Percentiles rank a stretch among this genome's conserved stretches.
Evolutionary conservation across 176 grass and related monocot species (phyloP).

Genomic region (Bothriochloa decipiens): DNA sequence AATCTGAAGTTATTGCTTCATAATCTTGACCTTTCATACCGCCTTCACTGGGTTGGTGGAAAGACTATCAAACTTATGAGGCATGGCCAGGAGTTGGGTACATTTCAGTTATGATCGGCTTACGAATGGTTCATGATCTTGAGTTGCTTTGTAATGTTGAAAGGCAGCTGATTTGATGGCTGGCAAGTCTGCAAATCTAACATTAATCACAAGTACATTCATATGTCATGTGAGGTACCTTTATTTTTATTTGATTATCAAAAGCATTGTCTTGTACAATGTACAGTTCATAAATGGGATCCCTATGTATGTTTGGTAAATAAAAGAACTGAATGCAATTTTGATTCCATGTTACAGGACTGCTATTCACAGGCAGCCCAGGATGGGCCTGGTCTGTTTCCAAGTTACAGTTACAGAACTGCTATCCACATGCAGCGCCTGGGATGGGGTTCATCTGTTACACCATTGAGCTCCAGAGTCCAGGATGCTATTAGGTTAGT

Average conservation of each 20-base stretch:
- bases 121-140: slow-evolving; percentile 33
- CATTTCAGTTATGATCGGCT: slow-evolving; percentile 78
- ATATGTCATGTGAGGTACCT: slow-evolving; percentile 39
- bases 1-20: slow-evolving; percentile 80
- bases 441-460: slow-evolving; percentile 15
- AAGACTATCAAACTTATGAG: slow-evolving; percentile 74
- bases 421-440: slow-evolving; percentile 18
- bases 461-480: slow-evolving; percentile 15
- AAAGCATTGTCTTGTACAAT: background rate
- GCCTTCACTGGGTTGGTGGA: slow-evolving; percentile 68
- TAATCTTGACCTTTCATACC: slow-evolving; percentile 90
- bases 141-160: slow-evolving; percentile 30
- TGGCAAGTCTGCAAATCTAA: background rate
- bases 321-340: slow-evolving; percentile 16
- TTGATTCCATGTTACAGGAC: slow-evolving; percentile 30
- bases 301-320: slow-evolving; percentile 3
- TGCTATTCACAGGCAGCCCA: slow-evolving; percentile 25
- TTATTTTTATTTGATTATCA: slow-evolving; percentile 15
- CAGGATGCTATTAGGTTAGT: slow-evolving; percentile 18
- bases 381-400: slow-evolving; percentile 20
- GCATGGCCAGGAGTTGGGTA: slow-evolving; percentile 79
- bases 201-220: background rate
- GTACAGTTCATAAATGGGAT: background rate
- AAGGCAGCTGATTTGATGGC: background rate
- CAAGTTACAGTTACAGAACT: slow-evolving; percentile 12